phyloP scores from a whole-genome alignment of 768 basidiomycete species.

The Leucocoprinus birnbaumii region DNA sequence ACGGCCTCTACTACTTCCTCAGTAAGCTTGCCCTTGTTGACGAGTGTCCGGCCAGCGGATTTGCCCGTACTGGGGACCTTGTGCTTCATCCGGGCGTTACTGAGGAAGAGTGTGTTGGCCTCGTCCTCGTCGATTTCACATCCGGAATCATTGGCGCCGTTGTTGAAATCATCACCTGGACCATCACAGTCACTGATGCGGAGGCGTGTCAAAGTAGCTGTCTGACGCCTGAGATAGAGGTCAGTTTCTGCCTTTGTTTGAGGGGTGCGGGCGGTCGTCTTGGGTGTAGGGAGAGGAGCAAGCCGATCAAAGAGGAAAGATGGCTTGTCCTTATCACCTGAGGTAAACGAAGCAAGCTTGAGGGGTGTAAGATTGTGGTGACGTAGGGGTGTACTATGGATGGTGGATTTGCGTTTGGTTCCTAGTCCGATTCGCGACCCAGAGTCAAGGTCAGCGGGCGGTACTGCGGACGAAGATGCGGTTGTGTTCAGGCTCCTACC shows the following conservation, averaged over 20 bases:
- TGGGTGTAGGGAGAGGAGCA: constrained; percentile 52
- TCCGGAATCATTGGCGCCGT: constrained; percentile 46
- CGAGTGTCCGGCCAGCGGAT: constrained; percentile 9
- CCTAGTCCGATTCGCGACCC: constrained; percentile 40
- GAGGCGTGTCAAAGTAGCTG: constrained; percentile 62
- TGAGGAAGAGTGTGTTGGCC: constrained; percentile 31
- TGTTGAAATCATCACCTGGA: constrained; percentile 40
- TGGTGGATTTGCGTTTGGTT: constrained; percentile 65
- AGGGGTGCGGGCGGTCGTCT: constrained; percentile 45
- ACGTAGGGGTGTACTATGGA: constrained; percentile 54
- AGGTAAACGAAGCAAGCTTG: constrained; percentile 34
- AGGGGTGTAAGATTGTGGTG: constrained; percentile 46
- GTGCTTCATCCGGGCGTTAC: constrained; percentile 20
- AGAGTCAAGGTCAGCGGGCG: constrained; percentile 19
- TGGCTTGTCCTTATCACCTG: constrained; percentile 26
- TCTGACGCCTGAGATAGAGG: constrained; percentile 44
- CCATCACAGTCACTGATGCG: constrained; percentile 54
- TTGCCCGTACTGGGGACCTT: constrained; percentile 17
- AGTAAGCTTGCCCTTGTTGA: constrained; percentile 35
- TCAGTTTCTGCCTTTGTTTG: constrained; percentile 57
- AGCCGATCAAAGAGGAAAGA: constrained; percentile 51
- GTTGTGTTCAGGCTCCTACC: constrained; percentile 29
- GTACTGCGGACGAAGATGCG: constrained; percentile 15
- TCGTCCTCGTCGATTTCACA: constrained; percentile 46
- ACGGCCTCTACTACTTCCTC: constrained; percentile 67